Conservation (phyloP, 192 early-diverging fungal genomes). For the Coemansia sp. region DNA sequence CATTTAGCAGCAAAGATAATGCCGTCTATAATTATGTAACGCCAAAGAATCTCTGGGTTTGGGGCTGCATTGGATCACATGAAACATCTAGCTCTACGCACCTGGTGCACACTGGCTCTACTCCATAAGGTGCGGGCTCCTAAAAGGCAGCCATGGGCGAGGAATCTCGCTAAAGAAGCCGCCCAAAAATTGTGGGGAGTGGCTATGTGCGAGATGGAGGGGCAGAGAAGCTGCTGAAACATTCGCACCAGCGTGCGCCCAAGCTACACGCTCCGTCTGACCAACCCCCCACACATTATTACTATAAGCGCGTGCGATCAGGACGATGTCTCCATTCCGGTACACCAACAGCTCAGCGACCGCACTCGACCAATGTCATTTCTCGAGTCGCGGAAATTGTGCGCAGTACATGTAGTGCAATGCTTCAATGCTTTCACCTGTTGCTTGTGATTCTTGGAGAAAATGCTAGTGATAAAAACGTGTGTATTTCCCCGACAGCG, state of each 20-base stretch:
- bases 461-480: not conserved
- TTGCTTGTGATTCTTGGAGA: not conserved
- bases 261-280: not conserved
- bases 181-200: not conserved
- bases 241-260: not conserved
- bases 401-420: not conserved
- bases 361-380: not conserved
- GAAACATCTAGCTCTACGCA: not conserved
- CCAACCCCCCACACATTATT: not conserved
- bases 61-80: not conserved
- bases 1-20: not conserved
- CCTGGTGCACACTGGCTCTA: not conserved
- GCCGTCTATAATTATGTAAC: not conserved
- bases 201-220: not conserved
- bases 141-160: not conserved
- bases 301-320: not conserved
- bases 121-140: not conserved
- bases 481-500: not conserved
- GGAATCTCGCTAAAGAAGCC: not conserved
- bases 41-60: not conserved
- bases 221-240: slow-evolving; percentile 5
- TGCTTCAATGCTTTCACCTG: not conserved
- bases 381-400: not conserved
- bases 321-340: not conserved
- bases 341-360: not conserved